phyloP scores from a whole-genome alignment of 2,329 filamentous ascomycete genomes.

The Scolecobasidium constrictum region DNA sequence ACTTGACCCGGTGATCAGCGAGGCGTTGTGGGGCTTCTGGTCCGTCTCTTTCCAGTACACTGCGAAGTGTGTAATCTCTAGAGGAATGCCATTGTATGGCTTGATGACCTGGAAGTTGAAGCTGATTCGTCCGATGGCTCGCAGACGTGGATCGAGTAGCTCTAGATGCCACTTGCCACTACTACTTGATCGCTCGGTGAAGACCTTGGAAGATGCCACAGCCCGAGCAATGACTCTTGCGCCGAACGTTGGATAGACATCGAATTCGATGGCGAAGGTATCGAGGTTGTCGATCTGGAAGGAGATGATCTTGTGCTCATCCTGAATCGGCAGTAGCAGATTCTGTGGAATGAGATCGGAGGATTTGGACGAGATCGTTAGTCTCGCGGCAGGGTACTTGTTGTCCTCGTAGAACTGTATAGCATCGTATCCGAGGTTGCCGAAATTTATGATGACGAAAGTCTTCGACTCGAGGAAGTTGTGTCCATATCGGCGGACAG shows the following conservation, averaged over 20 bases:
- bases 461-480: conserved; percentile 98
- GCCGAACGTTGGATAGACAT: conserved; percentile 94
- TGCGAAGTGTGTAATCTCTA: conserved; percentile 96
- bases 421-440: conserved; percentile 59
- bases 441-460: conserved; percentile 86
- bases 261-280: conserved; percentile 89
- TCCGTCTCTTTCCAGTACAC: conserved; percentile 96
- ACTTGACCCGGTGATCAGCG: conserved; percentile 88
- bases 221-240: conserved; percentile 96
- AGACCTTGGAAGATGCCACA: conserved; percentile 79
- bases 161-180: conserved; percentile 76
- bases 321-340: conserved; percentile 87
- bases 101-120: conserved; percentile 97
- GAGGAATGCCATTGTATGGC: conserved; percentile 79
- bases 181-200: conserved; percentile 63
- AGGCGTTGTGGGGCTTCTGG: conserved; percentile 34
- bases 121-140: conserved; percentile 84
- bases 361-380: conserved; percentile 93
- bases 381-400: conserved; percentile 86
- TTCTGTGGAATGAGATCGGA: conserved; percentile 96
- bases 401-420: conserved; percentile 95
- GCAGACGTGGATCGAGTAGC: conserved; percentile 81
- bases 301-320: conserved; percentile 85
- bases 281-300: conserved; percentile 95
- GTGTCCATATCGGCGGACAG: conserved; percentile 86